Evolutionary conservation across 2,329 filamentous ascomycete genomes (phyloP).

Genomic region (Trichoderma aggressivum): DNA sequence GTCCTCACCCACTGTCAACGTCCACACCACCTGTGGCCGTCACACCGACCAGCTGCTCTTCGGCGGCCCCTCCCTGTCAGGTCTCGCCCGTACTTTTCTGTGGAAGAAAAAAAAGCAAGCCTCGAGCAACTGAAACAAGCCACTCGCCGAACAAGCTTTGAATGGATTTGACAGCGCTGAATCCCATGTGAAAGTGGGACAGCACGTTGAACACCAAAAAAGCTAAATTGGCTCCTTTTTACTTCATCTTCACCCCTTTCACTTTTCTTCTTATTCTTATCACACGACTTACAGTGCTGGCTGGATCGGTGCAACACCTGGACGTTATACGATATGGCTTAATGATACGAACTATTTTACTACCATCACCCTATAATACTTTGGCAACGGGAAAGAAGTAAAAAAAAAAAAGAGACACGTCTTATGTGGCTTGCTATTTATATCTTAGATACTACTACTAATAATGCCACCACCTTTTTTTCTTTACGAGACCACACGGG

Average conservation of each 20-base stretch:
- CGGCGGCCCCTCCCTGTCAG: constrained; percentile 44
- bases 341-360: constrained; percentile 9
- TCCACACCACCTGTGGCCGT: constrained; percentile 53
- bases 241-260: background rate
- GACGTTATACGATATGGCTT: constrained; percentile 15
- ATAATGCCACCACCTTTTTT: constrained; percentile 8
- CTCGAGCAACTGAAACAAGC: background rate
- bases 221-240: background rate
- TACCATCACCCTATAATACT: background rate
- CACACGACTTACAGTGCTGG: constrained; percentile 16
- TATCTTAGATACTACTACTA: constrained; percentile 5
- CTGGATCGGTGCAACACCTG: constrained; percentile 17
- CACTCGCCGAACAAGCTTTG: background rate
- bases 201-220: background rate
- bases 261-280: background rate
- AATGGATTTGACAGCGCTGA: background rate
- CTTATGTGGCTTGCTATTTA: constrained; percentile 12
- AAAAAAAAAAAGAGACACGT: constrained; percentile 1
- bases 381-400: background rate
- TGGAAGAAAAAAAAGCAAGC: background rate
- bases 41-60: constrained; percentile 54
- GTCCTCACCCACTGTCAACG: constrained; percentile 44
- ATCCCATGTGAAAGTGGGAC: background rate
- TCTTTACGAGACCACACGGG: constrained; percentile 9
- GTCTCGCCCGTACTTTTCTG: constrained; percentile 36